phyloP scores from a whole-genome alignment of 306 rosid species.

The Inga laurina region DNA sequence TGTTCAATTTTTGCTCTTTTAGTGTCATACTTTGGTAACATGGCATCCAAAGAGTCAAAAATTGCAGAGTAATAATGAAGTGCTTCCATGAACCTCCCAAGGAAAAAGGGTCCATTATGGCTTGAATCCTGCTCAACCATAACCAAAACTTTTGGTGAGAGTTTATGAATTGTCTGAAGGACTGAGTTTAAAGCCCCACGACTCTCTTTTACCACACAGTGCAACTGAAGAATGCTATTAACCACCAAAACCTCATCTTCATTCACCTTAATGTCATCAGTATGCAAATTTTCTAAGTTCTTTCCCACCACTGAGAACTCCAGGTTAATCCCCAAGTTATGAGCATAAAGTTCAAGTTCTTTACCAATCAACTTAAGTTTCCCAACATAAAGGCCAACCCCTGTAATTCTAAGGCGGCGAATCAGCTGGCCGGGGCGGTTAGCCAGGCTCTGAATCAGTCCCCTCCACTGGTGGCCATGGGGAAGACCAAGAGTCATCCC shows the following conservation, averaged over 20 bases:
- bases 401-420: constrained; percentile 57
- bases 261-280: constrained; percentile 49
- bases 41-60: constrained; percentile 80
- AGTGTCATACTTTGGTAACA: constrained; percentile 86
- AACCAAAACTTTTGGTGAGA: constrained; percentile 65
- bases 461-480: constrained; percentile 76
- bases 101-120: constrained; percentile 93
- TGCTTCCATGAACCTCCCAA: constrained; percentile 95
- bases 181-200: constrained; percentile 87
- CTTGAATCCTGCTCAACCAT: constrained; percentile 86
- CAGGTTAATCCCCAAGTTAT: constrained; percentile 50
- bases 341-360: constrained; percentile 58
- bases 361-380: constrained; percentile 60
- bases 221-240: constrained; percentile 86
- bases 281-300: constrained; percentile 57
- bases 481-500: constrained; percentile 79
- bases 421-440: constrained; percentile 29
- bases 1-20: constrained; percentile 84
- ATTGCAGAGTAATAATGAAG: constrained; percentile 91
- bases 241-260: constrained; percentile 73
- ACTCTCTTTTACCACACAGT: constrained; percentile 89
- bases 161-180: constrained; percentile 64
- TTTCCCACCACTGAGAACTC: constrained; percentile 58
- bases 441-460: constrained; percentile 60
- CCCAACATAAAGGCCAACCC: constrained; percentile 55